These are phyloP conservation scores for Hymenochaete sp. DNA, from an alignment of 1,284 basidiomycete species.

Conservation along the genomic window DNA sequence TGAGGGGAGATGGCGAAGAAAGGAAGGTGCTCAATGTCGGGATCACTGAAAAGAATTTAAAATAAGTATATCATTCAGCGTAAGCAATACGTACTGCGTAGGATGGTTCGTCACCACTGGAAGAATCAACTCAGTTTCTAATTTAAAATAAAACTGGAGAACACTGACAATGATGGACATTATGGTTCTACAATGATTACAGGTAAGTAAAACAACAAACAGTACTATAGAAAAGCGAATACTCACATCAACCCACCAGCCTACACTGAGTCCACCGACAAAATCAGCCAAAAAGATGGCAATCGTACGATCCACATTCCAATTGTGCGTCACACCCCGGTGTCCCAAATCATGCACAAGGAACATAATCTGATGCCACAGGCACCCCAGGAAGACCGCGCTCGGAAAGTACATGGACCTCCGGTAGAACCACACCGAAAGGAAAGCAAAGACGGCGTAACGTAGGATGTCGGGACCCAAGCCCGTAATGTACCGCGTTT, in stretches of 20 bases:
- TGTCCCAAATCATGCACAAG: conserved; percentile 93
- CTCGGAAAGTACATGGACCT: conserved; percentile 59
- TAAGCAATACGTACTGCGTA: conserved; percentile 61
- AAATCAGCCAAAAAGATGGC: conserved; percentile 81
- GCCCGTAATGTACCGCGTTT: conserved; percentile 75
- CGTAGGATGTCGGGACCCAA: conserved; percentile 85
- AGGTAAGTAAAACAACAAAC: conserved; percentile 14
- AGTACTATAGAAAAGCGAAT: background rate
- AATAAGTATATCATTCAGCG: conserved; percentile 7
- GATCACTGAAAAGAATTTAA: conserved; percentile 61
- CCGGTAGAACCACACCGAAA: conserved; percentile 58
- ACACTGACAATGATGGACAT: conserved; percentile 83
- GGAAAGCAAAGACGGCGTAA: conserved; percentile 56
- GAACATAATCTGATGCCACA: conserved; percentile 96
- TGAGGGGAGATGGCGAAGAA: conserved; percentile 91
- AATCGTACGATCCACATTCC: conserved; percentile 73
- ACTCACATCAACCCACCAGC: conserved; percentile 97
- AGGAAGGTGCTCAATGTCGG: conserved; percentile 92
- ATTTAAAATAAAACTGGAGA: conserved; percentile 10
- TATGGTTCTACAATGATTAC: conserved; percentile 68
- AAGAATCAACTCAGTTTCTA: conserved; percentile 16
- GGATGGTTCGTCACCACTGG: conserved; percentile 94
- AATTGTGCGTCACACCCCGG: conserved; percentile 85
- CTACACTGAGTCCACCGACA: conserved; percentile 86
- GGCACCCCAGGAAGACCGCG: conserved; percentile 75